Evolutionary conservation across 1,139 yeast genomes (phyloP), one percentile per base, ranked within the genome.

Genomic region (Geotrichum candidum): DNA sequence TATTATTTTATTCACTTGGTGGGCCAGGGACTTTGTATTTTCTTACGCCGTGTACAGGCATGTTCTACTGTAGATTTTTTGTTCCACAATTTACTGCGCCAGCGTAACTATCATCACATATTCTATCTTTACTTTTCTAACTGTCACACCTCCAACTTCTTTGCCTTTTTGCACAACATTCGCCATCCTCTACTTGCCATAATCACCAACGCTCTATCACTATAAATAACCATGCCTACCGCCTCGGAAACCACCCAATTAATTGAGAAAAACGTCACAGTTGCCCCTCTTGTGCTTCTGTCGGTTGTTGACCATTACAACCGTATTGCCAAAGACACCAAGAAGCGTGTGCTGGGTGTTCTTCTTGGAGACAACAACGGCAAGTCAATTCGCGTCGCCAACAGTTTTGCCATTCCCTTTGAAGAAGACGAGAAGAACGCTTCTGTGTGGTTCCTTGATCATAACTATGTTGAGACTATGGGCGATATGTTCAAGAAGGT

Each of bases 401-500:
- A 78, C 70, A 73, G 77, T 62, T 78, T 75, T 68, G 81, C 81
- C 64, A 92, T 92, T 3, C 99, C 99, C 1, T 95, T 94, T 72
- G 99, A 95, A 76, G 99, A 95, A 74, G 99, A 94, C 72, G 96
- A 88, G 60, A 88, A 86, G 75, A 89, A 90, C 74, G 84, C 96
- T 1, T 85, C 85, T n/a, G 97, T 95, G 56, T 95, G 99, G 98
- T 95, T 94, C 72, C 80, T 95, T 71, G 99, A 95, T 73, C 99
- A 95, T 77, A 94, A 95, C 73, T 95, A 87, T 73, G 90, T 95
- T 65, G 99, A 94, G 72, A 84, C 90, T 61, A 95, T 95, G 99
- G 88, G 94, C 66, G 97, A 91, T 68, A 95, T 95, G 99, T 94
- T 90, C 77, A 90, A 89, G 74, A 94, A 95, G 76, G 94, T 94